Evolutionary conservation across 1,284 basidiomycete genomes (phyloP).

Genomic region (Pholiota adiposa): DNA sequence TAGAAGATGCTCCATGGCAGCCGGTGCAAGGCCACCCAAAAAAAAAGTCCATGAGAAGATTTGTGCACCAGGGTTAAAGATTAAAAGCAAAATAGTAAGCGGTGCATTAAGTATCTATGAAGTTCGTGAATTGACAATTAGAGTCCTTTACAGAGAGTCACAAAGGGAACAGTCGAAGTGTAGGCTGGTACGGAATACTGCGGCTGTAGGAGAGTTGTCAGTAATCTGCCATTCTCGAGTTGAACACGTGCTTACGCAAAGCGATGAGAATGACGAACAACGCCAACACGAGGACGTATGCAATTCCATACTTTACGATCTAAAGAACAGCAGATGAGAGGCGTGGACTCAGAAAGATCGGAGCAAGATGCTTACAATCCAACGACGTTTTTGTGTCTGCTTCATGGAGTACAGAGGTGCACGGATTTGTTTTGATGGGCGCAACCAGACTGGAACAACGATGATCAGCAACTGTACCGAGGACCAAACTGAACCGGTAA

Average conservation of each 20-base stretch:
- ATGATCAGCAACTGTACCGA: constrained; percentile 73
- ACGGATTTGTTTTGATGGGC: constrained; percentile 89
- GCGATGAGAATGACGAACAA: constrained; percentile 80
- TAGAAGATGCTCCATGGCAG: constrained; percentile 33
- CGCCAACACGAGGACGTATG: constrained; percentile 77
- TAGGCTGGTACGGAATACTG: constrained; percentile 60
- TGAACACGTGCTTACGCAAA: constrained; percentile 60
- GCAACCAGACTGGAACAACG: constrained; percentile 70
- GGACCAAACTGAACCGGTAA: constrained; percentile 59
- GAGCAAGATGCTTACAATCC: constrained; percentile 65
- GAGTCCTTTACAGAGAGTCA: constrained; percentile 61
- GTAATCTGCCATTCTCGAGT: constrained; percentile 2
- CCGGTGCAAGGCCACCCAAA: constrained; percentile 25
- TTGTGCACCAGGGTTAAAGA: constrained; percentile 23
- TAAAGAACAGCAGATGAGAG: constrained; percentile 29
- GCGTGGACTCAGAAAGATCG: constrained; percentile 3
- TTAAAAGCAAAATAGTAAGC: constrained; percentile 17
- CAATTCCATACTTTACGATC: constrained; percentile 77
- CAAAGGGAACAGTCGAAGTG: constrained; percentile 70
- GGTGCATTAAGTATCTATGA: constrained; percentile 30
- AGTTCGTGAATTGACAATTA: constrained; percentile 31
- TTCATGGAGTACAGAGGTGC: constrained; percentile 92
- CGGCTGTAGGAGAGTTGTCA: constrained; percentile 46
- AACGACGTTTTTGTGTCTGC: constrained; percentile 84
- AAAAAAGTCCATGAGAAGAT: constrained; percentile 34